Evolutionary conservation across 2,329 filamentous ascomycete species (phyloP).

Genomic region (Didymella sp.): DNA sequence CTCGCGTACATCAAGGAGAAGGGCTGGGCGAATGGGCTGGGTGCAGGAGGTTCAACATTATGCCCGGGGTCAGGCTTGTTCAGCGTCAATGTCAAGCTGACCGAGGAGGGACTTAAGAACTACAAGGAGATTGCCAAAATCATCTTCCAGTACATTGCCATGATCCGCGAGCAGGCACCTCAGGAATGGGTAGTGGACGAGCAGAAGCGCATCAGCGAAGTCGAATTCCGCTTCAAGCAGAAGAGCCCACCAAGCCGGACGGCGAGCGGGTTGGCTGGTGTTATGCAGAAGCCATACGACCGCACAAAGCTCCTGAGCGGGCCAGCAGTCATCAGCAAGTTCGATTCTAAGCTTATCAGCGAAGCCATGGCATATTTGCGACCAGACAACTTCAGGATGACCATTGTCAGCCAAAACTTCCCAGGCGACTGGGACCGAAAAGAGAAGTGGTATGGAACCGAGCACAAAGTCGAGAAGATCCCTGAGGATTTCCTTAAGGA

Average conservation of each 20-base stretch:
- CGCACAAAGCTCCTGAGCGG: constrained; percentile 88
- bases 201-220: constrained; percentile 86
- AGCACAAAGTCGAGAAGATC: constrained; percentile 85
- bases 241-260: constrained; percentile 90
- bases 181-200: constrained; percentile 95
- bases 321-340: constrained; percentile 76
- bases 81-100: constrained; percentile 78
- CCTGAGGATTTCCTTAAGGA: constrained; percentile 76
- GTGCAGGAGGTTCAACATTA: constrained; percentile 75
- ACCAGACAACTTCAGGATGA: constrained; percentile 89
- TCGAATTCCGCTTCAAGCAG: constrained; percentile 94
- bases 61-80: constrained; percentile 85
- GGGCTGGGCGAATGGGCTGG: constrained; percentile 86
- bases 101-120: constrained; percentile 81
- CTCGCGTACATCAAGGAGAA: constrained; percentile 88
- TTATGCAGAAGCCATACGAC: constrained; percentile 91
- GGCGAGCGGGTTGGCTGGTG: constrained; percentile 80
- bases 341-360: constrained; percentile 78
- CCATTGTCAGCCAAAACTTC: constrained; percentile 80
- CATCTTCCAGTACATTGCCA: constrained; percentile 88
- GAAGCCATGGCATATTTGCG: constrained; percentile 75
- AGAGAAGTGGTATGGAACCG: constrained; percentile 98
- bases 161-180: constrained; percentile 80
- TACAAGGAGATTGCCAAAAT: constrained; percentile 83
- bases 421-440: constrained; percentile 85